Base-by-base conservation (phyloP, 805 yeast genomes). In the Ogataea degrootiae region DNA sequence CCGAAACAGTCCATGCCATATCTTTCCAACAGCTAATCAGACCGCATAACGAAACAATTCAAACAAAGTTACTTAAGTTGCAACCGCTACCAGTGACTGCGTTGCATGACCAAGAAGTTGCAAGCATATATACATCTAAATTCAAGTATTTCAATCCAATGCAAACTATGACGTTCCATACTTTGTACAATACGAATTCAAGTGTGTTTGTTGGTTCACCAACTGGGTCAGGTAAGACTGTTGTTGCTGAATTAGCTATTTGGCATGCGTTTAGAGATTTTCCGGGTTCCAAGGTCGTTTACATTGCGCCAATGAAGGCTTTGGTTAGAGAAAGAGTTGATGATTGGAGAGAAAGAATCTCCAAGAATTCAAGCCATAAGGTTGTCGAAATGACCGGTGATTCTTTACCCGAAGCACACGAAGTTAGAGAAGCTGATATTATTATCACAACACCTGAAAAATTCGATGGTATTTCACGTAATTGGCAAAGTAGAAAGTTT, bases 181-280 rank as follows among this genome's bases (percentile, higher is more conserved):
- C 96, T 0, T 68, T 94, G 41, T 94, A 91, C 68, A 82, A 94
- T 64, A 70, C 85, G 1, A 79, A 85, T 52, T 76, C 85, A 1
- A 87, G 86, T 62, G 91, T 85, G 0, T 87, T 94, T 65, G 87
- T 94, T 40, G 99, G 99, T 9, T 90, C 98, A 0, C 99, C 99
- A 3, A 94, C 99, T 2, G 99, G 99, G 22, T 92, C 97, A 0
- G 99, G 99, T 56, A 94, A 94, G 66, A 94, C 99, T 0, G 85
- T 94, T 34, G 98, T 95, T 29, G 96, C 98, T 0, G 99, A 94
- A 62, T 68, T 94, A 47, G 98, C 98, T 0, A 87, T 94, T 15
- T 94, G 98, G 97, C 92, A 90, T 63, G 97, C 99, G 0, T 86
- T 92, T 63, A 79, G 76, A 41, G 85, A 86, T 41, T 82, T 75